Evolutionary conservation across 2,329 filamentous ascomycete species (phyloP), one percentile per base, ranked within the genome.

Genomic region (Cryphonectria japonica): DNA sequence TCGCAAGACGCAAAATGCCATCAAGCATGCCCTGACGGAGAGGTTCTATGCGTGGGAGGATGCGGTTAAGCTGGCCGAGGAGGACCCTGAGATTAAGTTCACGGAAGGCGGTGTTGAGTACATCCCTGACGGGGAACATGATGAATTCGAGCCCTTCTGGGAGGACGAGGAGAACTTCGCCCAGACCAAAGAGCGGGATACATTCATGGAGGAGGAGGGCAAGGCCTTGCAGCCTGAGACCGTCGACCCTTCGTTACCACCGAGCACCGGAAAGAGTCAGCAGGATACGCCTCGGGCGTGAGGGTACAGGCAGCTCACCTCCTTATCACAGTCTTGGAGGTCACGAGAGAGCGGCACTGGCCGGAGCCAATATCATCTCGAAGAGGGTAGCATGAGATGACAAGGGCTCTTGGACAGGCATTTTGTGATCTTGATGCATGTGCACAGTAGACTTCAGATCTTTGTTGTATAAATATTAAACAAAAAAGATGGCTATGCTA

Each of bases 11-110:
- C 93, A 95, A 88, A 88, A 89, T 77, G 86, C 87, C 62, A 97
- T 98, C 81, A 94, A 93, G 83, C 92, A 96, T 75, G 88, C 91
- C 66, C 84, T 98, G 77, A 95, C 93, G 50, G 95, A 98, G 83
- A 88, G 95, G 77, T 96, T 89, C 83, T 95, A 97, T 82, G 88
- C 93, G 13, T 98, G 94, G 92, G 87, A 93, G 78, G 92, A 94
- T 78, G 93, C 93, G 32, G 83, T 88, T 66, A 82, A 86, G 71
- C 82, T 93, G 73, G 93, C 91, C 8, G 84, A 87, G 82, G 78
- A 82, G 11, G 93, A 95, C 78, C 85, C 87, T 6, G 91, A 93
- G 79, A 85, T 94, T 76, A 83, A 93, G 77, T 69, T 69, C 16
- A 64, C 59, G n/a, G 43, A 69, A 1, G 43, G 41, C n/a, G 39